Conservation (phyloP, 2,329 filamentous ascomycete species). For the Venturia aucupariae region DNA sequence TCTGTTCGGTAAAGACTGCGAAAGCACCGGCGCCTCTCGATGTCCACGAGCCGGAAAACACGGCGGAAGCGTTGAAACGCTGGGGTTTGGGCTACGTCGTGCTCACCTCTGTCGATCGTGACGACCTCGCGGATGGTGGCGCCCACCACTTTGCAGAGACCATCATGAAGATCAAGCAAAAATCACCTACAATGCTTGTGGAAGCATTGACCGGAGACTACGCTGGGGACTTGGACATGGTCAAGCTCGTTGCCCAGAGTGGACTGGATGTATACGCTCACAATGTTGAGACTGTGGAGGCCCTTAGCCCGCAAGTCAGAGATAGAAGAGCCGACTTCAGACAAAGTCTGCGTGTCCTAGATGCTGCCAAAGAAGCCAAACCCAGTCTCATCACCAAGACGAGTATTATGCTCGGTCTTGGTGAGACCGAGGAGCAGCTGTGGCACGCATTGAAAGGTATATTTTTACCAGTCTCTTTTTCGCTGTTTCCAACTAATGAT, state of each 20-base stretch:
- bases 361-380: slow-evolving; percentile 68
- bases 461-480: slow-evolving; percentile 17
- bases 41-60: slow-evolving; percentile 93
- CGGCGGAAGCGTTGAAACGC: slow-evolving; percentile 79
- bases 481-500: neutral
- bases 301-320: slow-evolving; percentile 76
- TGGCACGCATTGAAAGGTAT: slow-evolving; percentile 64
- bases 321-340: slow-evolving; percentile 84
- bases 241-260: slow-evolving; percentile 70
- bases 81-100: slow-evolving; percentile 98
- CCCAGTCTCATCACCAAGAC: slow-evolving; percentile 92
- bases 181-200: slow-evolving; percentile 61
- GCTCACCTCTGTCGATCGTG: slow-evolving; percentile 84
- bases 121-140: slow-evolving; percentile 83
- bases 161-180: slow-evolving; percentile 80
- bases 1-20: slow-evolving; percentile 92
- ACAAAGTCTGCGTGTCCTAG: slow-evolving; percentile 71
- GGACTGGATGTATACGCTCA: slow-evolving; percentile 95
- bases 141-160: slow-evolving; percentile 88
- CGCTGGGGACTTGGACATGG: slow-evolving; percentile 76
- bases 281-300: slow-evolving; percentile 93
- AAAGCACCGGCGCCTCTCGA: slow-evolving; percentile 71
- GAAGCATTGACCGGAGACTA: slow-evolving; percentile 87
- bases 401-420: slow-evolving; percentile 90
- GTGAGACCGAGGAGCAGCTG: slow-evolving; percentile 82